A percentile compares a stretch with the other conserved stretches of the same genome.
Conservation (phyloP, 306 rosid genomes). For the Ammopiptanthus mongolicus region DNA sequence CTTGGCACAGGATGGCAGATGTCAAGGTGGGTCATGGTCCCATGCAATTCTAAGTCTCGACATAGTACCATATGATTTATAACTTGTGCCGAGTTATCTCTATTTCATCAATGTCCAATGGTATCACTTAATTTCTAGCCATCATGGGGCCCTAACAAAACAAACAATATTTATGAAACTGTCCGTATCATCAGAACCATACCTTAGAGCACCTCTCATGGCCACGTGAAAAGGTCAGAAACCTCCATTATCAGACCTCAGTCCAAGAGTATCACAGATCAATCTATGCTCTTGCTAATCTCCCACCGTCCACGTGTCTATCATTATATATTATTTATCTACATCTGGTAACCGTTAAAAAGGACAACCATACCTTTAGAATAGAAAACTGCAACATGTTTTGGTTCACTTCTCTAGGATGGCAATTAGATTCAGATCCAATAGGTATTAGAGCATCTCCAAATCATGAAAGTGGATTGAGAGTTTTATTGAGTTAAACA, state of each 20-base stretch:
- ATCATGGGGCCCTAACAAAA: constrained; percentile 15
- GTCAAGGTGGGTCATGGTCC: background rate
- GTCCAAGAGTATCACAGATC: constrained; percentile 20
- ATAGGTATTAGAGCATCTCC: no score
- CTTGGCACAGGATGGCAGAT: background rate
- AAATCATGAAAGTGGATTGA: no score
- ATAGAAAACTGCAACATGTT: background rate
- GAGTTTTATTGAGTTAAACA: no score
- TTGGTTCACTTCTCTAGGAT: background rate
- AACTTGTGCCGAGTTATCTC: background rate
- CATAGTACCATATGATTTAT: constrained; percentile 19
- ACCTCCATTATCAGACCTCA: constrained; percentile 24
- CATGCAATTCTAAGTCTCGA: constrained; percentile 2
- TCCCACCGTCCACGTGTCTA: constrained; percentile 50
- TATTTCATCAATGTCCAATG: background rate
- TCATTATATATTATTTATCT: background rate
- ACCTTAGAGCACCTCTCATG: constrained; percentile 17
- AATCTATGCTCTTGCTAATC: constrained; percentile 34
- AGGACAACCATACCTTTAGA: background rate
- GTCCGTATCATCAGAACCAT: constrained; percentile 15
- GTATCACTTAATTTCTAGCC: background rate
- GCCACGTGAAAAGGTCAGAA: constrained; percentile 61
- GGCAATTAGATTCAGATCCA: no score
- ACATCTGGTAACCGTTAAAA: background rate
- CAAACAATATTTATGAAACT: constrained; percentile 35